These are phyloP conservation scores for Metrosideros polymorpha DNA, from an alignment of 441 rosid genomes.

Conservation along the genomic window DNA sequence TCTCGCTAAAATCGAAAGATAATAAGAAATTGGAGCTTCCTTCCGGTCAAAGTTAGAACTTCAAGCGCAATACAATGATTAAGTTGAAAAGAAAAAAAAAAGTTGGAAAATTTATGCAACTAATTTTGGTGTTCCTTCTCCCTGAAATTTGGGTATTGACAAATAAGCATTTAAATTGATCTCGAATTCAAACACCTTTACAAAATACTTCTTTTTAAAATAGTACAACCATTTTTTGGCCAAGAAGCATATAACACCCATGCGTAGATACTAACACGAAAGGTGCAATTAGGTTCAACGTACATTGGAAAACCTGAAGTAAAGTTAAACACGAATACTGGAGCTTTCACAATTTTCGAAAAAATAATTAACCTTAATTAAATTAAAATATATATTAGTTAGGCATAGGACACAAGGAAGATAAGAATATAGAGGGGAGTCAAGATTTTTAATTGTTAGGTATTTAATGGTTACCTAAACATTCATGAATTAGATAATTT, in stretches of 20 bases:
- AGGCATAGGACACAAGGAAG: too few species aligned
- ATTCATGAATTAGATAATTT: too few species aligned
- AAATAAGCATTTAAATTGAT: neutral
- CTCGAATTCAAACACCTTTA: neutral
- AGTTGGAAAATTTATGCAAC: neutral
- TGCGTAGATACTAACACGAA: neutral
- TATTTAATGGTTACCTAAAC: too few species aligned
- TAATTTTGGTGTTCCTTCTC: neutral
- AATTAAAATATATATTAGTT: neutral
- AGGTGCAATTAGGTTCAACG: neutral
- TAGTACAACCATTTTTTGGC: neutral
- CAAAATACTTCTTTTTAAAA: neutral
- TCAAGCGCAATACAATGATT: neutral
- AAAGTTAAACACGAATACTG: neutral
- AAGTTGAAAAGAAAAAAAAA: too few species aligned
- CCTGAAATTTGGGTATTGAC: neutral
- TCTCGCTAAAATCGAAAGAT: neutral
- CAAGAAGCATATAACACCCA: neutral
- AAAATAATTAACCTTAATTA: neutral
- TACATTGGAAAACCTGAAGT: neutral
- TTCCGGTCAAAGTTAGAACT: neutral
- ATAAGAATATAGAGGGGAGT: too few species aligned
- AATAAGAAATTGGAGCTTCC: neutral
- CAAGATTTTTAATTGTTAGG: too few species aligned
- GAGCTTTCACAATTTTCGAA: neutral